These are phyloP conservation scores for Cytospora schulzeri DNA, from an alignment of 2,329 filamentous ascomycete genomes.

Conservation along the genomic window DNA sequence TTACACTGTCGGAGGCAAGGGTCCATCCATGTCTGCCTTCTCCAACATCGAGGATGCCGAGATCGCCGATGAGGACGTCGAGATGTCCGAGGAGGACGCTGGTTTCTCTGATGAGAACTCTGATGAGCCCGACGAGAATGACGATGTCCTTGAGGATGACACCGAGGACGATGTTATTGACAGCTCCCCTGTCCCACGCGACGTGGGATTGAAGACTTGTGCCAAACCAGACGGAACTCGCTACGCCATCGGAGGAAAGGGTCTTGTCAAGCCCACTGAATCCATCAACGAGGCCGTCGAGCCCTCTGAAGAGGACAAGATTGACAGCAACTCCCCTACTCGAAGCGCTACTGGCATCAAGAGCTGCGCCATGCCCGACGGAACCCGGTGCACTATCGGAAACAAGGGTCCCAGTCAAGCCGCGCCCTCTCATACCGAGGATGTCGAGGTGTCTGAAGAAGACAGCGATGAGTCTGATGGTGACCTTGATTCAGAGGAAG, in stretches of 20 bases:
- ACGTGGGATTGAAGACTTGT: not conserved
- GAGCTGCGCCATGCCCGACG: not conserved
- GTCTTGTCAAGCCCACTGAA: not conserved
- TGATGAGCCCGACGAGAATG: not conserved
- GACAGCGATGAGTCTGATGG: not conserved
- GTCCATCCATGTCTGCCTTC: too few relatives aligned
- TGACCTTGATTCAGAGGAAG: conserved; percentile 1
- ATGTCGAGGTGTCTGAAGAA: not conserved
- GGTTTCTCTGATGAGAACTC: not conserved
- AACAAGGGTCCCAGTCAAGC: not conserved
- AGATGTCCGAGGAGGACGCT: not conserved
- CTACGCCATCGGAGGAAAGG: not conserved
- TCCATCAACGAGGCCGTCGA: not conserved
- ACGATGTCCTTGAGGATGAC: not conserved
- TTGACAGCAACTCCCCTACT: too few relatives aligned
- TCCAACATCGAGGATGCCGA: not conserved
- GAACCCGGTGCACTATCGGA: not conserved
- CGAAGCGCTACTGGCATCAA: not conserved
- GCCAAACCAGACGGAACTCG: not conserved
- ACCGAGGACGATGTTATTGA: not conserved
- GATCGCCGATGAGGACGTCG: conserved; percentile 1
- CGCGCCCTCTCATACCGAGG: not conserved
- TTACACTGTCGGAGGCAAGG: too few relatives aligned
- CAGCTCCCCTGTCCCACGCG: not conserved
- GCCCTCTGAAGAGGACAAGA: not conserved